phyloP scores from a whole-genome alignment of 2,329 filamentous ascomycete species.

The Aspergillus jensenii region DNA sequence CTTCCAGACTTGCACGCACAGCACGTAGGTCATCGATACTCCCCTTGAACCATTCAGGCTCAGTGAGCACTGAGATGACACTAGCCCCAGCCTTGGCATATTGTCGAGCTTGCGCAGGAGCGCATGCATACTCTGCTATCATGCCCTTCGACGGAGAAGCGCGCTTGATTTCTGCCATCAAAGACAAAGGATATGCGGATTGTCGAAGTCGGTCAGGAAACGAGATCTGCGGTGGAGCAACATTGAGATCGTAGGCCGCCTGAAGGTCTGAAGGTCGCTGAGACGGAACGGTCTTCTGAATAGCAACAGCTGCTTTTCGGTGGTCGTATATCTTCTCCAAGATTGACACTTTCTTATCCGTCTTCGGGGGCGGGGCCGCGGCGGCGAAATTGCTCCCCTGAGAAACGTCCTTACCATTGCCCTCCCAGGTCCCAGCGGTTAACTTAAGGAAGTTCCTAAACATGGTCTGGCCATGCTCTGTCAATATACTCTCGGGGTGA shows the following conservation, averaged over 20 bases:
- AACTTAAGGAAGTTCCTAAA: constrained; percentile 87
- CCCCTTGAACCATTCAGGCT: constrained; percentile 99
- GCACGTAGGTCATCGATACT: constrained; percentile 89
- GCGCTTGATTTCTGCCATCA: constrained; percentile 97
- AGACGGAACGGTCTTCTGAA: constrained; percentile 82
- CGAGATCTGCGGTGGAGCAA: constrained; percentile 78
- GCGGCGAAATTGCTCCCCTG: constrained; percentile 21
- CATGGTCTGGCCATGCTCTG: constrained; percentile 83
- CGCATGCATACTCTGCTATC: constrained; percentile 83
- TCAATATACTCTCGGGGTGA: constrained; percentile 95
- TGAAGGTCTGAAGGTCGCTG: constrained; percentile 81
- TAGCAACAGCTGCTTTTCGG: constrained; percentile 70
- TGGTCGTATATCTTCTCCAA: constrained; percentile 87
- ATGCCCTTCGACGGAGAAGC: constrained; percentile 95
- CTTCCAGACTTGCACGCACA: constrained; percentile 83
- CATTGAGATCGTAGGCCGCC: constrained; percentile 78
- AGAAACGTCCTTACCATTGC: constrained; percentile 57
- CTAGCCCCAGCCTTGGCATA: constrained; percentile 94
- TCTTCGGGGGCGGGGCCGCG: constrained; percentile 22
- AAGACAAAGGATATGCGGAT: constrained; percentile 81
- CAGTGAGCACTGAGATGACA: constrained; percentile 96
- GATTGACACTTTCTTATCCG: constrained; percentile 74
- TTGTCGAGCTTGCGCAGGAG: constrained; percentile 82
- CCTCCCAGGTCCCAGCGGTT: constrained; percentile 87
- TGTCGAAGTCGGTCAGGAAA: constrained; percentile 77